Conservation (phyloP, 2,329 filamentous ascomycete genomes). For the Penicillium verrucosum region DNA sequence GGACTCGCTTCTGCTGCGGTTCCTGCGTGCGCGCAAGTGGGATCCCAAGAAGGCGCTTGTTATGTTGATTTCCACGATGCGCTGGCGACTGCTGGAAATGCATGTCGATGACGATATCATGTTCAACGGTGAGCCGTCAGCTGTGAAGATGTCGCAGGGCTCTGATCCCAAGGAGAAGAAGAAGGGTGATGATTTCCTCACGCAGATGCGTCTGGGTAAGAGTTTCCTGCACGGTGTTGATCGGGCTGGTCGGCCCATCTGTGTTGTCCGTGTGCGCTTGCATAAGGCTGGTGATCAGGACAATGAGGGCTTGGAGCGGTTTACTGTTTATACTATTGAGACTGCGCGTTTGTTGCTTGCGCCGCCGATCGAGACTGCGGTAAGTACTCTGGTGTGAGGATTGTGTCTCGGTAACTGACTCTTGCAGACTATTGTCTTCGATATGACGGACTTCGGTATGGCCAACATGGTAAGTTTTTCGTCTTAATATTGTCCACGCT, state of each 20-base stretch:
- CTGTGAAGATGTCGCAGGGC: constrained; percentile 59
- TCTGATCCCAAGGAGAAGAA: constrained; percentile 62
- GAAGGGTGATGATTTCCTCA: constrained; percentile 71
- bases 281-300: constrained; percentile 80
- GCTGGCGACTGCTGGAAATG: constrained; percentile 81
- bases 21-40: constrained; percentile 90
- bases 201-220: constrained; percentile 84
- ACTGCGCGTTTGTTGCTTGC: constrained; percentile 80
- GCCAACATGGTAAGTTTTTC: constrained; percentile 76
- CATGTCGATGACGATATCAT: constrained; percentile 88
- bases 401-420: constrained; percentile 18
- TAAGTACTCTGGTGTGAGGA: constrained; percentile 49
- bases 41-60: constrained; percentile 87
- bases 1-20: constrained; percentile 76
- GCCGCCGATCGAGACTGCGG: constrained; percentile 83
- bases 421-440: constrained; percentile 79
- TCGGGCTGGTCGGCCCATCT: constrained; percentile 79
- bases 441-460: constrained; percentile 90
- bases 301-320: constrained; percentile 77
- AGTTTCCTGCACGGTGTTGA: constrained; percentile 87
- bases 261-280: constrained; percentile 75
- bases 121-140: constrained; percentile 67
- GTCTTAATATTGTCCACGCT: not conserved
- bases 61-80: constrained; percentile 92
- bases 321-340: constrained; percentile 92